Percentiles rank a stretch among this genome's conserved stretches.
phyloP scores from a whole-genome alignment of 306 rosid species.

The Begonia peltatifolia region DNA sequence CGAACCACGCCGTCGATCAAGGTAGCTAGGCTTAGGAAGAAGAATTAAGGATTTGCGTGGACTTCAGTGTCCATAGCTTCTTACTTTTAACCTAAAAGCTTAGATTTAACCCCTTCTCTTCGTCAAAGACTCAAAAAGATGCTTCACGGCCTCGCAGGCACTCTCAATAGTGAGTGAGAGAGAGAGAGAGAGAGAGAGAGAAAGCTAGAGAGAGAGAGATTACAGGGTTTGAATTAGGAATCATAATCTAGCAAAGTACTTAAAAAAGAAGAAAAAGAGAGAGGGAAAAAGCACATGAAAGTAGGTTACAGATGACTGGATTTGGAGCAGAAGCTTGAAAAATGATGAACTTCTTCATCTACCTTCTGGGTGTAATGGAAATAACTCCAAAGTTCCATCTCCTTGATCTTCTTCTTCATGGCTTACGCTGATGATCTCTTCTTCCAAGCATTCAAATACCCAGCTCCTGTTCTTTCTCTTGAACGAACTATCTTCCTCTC shows the following conservation, averaged over 20 bases:
- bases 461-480: constrained; percentile 64
- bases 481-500: constrained; percentile 63
- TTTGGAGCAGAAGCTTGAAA: constrained; percentile 9
- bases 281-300: constrained; percentile 16
- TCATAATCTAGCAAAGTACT: constrained; percentile 17
- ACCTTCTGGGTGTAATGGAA: constrained; percentile 90
- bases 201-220: neutral
- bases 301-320: constrained; percentile 1
- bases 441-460: constrained; percentile 51
- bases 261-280: constrained; percentile 24
- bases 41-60: constrained; percentile 46
- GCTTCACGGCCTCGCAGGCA: constrained; percentile 14
- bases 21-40: constrained; percentile 11
- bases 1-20: too few species aligned
- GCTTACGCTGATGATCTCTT: constrained; percentile 13
- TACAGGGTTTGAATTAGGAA: constrained; percentile 1
- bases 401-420: constrained; percentile 28
- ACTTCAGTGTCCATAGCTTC: constrained; percentile 63
- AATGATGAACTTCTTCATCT: constrained; percentile 19
- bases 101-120: constrained; percentile 21
- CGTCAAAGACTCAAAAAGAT: constrained; percentile 22
- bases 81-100: constrained; percentile 77
- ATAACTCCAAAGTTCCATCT: constrained; percentile 70
- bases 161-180: constrained; percentile 8
- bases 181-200: neutral